A percentile compares a stretch with the other conserved stretches of the same genome.
These are phyloP conservation scores for Trichoderma sp. DNA, from an alignment of 2,329 filamentous ascomycete species.

Conservation along the genomic window DNA sequence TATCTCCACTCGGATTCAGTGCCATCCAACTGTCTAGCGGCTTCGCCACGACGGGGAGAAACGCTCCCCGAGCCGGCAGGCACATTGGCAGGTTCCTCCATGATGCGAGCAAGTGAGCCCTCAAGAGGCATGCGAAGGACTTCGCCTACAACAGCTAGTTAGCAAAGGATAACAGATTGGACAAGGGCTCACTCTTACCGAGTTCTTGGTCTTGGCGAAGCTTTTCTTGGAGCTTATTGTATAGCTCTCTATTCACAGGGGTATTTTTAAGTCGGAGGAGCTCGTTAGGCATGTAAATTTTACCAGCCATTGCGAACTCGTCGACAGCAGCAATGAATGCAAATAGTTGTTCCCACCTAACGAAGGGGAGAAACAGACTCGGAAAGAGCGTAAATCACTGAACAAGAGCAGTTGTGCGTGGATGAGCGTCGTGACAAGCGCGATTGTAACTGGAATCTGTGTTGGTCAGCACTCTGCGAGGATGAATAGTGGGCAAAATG, in stretches of 20 bases:
- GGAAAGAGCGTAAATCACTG: slow-evolving; percentile 30
- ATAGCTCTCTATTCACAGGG: slow-evolving; percentile 29
- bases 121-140: slow-evolving; percentile 32
- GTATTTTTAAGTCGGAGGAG: slow-evolving; percentile 38
- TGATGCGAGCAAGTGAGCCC: slow-evolving; percentile 31
- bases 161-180: too few relatives aligned
- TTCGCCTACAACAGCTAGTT: slow-evolving; percentile 25
- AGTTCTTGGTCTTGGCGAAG: slow-evolving; percentile 41
- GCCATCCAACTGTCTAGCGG: slow-evolving; percentile 37
- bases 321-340: slow-evolving; percentile 40
- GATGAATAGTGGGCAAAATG: background rate
- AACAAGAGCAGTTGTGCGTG: slow-evolving; percentile 25
- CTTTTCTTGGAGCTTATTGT: slow-evolving; percentile 30
- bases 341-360: slow-evolving; percentile 33
- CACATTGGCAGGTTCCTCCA: slow-evolving; percentile 28
- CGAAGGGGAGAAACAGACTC: slow-evolving; percentile 40
- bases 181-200: slow-evolving; percentile 33
- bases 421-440: slow-evolving; percentile 36
- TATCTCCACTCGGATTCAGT: slow-evolving; percentile 45
- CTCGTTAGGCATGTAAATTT: slow-evolving; percentile 44
- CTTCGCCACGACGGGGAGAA: slow-evolving; percentile 18
- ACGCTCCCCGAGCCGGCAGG: slow-evolving; percentile 15
- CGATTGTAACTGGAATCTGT: slow-evolving; percentile 30
- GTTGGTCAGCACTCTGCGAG: slow-evolving; percentile 27
- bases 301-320: slow-evolving; percentile 40